Evolutionary conservation across 208 protist species (phyloP).

Genomic region (Leishmania amazonensis): DNA sequence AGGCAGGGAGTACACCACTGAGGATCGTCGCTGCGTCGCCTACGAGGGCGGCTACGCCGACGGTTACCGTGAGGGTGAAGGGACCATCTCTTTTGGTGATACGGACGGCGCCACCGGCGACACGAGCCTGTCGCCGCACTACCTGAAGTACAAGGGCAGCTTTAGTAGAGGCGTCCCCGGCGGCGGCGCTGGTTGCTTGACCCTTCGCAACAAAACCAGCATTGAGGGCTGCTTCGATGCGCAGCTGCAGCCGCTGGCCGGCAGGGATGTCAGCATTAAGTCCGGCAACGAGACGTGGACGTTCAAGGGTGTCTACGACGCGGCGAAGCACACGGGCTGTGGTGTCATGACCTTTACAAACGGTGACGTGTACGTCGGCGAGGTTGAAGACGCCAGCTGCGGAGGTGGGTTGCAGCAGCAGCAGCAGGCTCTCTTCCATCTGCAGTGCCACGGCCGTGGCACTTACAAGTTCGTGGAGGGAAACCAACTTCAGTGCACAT

Average conservation of each 20-base stretch:
- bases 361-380: conserved; percentile 71
- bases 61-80: conserved; percentile 56
- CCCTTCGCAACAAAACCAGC: conserved; percentile 60
- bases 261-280: conserved; percentile 9
- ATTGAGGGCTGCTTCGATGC: conserved; percentile 72
- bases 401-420: background rate
- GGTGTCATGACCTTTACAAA: conserved; percentile 67
- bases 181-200: conserved; percentile 44
- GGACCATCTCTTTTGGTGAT: conserved; percentile 28
- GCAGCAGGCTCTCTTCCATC: conserved; percentile 23
- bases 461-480: conserved; percentile 78
- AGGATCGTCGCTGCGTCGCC: conserved; percentile 16
- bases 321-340: conserved; percentile 27
- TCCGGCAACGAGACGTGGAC: conserved; percentile 25
- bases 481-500: conserved; percentile 68
- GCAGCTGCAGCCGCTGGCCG: conserved; percentile 17
- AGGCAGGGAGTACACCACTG: conserved; percentile 22
- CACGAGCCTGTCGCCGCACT: conserved; percentile 3
- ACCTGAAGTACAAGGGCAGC: conserved; percentile 46
- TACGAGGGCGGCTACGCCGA: conserved; percentile 75
- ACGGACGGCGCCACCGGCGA: conserved; percentile 1
- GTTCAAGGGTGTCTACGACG: conserved; percentile 59
- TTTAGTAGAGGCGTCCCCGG: conserved; percentile 46
- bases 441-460: conserved; percentile 73
- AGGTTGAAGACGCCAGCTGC: conserved; percentile 50